Evolutionary conservation across 345 rosid genomes (phyloP), one percentile per base, ranked within the genome.

Genomic region (Pistacia integerrima): DNA sequence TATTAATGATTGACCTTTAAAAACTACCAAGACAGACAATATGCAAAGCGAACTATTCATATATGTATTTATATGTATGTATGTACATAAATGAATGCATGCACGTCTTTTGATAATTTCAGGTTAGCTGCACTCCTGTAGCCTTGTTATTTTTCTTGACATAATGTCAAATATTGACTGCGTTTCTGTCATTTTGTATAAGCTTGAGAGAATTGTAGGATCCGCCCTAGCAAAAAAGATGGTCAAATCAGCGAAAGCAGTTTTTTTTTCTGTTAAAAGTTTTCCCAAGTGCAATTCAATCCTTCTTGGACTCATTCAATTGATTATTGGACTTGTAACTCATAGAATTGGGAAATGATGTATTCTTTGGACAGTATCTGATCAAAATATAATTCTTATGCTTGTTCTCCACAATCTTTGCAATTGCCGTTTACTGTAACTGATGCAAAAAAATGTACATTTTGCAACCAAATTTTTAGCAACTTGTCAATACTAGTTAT

Each of bases 191-290:
- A 14, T 28, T 38, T 36, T 56, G 33, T 54, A 73, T 65, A 68
- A 93, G 99, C 87, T 95, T 72, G 96, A 95, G 84, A 89, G 97
- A 80, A 89, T 91, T 49, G 97, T 89, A 3, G 96, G 99, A 60
- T 81, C 90, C 69, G 59, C 85, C 4, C 63, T 88, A 0, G 94
- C 97, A 4, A 87, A 81, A 64, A 84, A 84, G 86, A 87, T 95
- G 98, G 63, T 87, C 55, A 83, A 74, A 69, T 95, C 99, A 6
- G 97, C 90, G 69, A 90, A 91, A 83, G 81, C 73, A 49, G 79
- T 89, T 20, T 93, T 93, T 81, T 85, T 35, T 90, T 95, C 85
- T 85, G 85, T 81, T 95, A 36, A 87, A 59, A 36, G 25, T 17
- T n/a, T 8, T 51, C 60, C 4, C 12, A 6, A 20, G 12, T 48